Evolutionary conservation across 768 basidiomycete species (phyloP).

Genomic region (Boletus pseudopeckii): DNA sequence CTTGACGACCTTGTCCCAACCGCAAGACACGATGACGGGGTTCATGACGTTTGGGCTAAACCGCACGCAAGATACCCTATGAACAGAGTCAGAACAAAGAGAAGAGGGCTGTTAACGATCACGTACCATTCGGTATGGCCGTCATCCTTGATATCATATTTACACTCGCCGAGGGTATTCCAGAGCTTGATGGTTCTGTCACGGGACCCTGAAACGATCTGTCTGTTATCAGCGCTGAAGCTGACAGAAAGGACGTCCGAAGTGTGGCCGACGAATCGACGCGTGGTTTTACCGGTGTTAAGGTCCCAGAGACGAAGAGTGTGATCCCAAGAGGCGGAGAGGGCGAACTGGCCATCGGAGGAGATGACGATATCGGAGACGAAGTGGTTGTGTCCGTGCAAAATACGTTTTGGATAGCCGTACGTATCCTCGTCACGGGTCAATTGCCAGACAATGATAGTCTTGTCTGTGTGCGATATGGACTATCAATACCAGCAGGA

Average conservation of each 20-base stretch:
- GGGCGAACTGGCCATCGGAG: slow-evolving; percentile 98
- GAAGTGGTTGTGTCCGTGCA: slow-evolving; percentile 99
- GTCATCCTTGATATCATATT: slow-evolving; percentile 99
- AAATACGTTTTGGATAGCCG: slow-evolving; percentile 95
- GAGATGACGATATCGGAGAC: slow-evolving; percentile 99
- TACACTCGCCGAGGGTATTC: slow-evolving; percentile 99
- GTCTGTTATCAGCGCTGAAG: slow-evolving; percentile 99
- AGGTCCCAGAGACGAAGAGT: slow-evolving; percentile 99
- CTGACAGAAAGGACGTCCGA: slow-evolving; percentile 98
- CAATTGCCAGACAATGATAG: slow-evolving; percentile 98
- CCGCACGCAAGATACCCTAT: slow-evolving; percentile 97
- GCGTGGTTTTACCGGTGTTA: slow-evolving; percentile 94
- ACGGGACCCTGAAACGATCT: slow-evolving; percentile 97
- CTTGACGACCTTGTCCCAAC: slow-evolving; percentile 99
- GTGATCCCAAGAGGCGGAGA: slow-evolving; percentile 99
- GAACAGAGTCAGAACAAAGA: neutral
- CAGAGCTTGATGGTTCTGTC: slow-evolving; percentile 98
- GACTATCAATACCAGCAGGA: slow-evolving; percentile 18
- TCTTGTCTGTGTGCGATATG: slow-evolving; percentile 90
- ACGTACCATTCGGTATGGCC: slow-evolving; percentile 90
- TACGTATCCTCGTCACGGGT: slow-evolving; percentile 89
- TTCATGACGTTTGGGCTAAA: slow-evolving; percentile 98
- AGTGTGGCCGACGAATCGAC: slow-evolving; percentile 96
- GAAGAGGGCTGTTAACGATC: neutral
- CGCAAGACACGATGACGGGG: slow-evolving; percentile 97